Evolutionary conservation across 768 basidiomycete species (phyloP).

Genomic region (Hysterangium stoloniferum): DNA sequence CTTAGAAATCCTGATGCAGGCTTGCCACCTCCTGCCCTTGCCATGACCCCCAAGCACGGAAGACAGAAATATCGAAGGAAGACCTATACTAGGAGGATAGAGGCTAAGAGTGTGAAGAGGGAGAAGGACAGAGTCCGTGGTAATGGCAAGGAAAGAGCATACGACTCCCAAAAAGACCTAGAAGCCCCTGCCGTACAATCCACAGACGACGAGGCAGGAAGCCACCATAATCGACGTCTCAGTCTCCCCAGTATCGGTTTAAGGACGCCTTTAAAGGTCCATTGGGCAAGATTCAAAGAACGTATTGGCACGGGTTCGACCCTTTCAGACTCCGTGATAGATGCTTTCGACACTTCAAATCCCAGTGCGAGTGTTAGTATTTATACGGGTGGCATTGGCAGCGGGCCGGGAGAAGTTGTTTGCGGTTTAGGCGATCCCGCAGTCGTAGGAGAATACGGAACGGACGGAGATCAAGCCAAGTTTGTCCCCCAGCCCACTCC

Average conservation of each 20-base stretch:
- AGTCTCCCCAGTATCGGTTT: too few relatives aligned
- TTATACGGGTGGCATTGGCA: neutral
- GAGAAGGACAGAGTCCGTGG: neutral
- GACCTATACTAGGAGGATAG: neutral
- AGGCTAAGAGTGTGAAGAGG: neutral
- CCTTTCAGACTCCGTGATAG: slow-evolving; percentile 10
- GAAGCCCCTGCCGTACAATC: neutral
- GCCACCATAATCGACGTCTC: too few relatives aligned
- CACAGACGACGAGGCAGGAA: neutral
- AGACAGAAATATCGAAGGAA: neutral
- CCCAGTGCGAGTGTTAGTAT: neutral
- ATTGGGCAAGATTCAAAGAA: slow-evolving; percentile 46
- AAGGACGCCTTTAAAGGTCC: slow-evolving; percentile 24
- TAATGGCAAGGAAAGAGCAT: neutral
- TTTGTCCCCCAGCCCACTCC: neutral
- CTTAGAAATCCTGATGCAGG: slow-evolving; percentile 5
- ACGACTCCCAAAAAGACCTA: neutral
- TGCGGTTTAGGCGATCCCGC: too few relatives aligned
- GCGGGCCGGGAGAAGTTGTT: neutral
- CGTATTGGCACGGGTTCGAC: slow-evolving; percentile 48
- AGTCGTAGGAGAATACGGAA: neutral
- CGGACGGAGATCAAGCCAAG: slow-evolving; percentile 10
- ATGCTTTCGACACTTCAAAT: slow-evolving; percentile 16
- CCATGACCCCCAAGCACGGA: neutral
- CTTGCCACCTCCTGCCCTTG: neutral